Base-by-base conservation (phyloP, 495 filamentous ascomycete genomes). In the Lophium mytilinum region DNA sequence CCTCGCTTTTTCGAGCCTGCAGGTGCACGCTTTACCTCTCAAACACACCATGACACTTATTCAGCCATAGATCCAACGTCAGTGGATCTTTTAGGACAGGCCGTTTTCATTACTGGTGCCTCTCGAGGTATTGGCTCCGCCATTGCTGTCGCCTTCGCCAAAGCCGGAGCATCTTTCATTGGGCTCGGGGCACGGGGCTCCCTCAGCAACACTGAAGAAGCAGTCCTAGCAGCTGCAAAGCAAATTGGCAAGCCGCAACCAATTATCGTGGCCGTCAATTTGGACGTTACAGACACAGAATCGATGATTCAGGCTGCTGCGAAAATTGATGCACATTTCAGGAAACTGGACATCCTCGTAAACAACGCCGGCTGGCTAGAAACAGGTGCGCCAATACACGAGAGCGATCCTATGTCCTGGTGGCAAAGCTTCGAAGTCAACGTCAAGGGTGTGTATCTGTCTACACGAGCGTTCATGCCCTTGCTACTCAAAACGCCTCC, bases 221-320 rank as follows among this genome's bases (percentile, higher is more conserved):
- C n/a, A n/a, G n/a, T n/a, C n/a, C n/a, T n/a, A n/a, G n/a, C n/a
- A n/a, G n/a, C n/a, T n/a, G n/a, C n/a, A n/a, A n/a, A n/a, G n/a
- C n/a, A n/a, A n/a, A n/a, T 19, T 1, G 14, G 14, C 15, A 45
- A 45, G 12, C 6, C 41, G 5, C 6, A 17, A 14, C 77, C 78
- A 0, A 56, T 61, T 9, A 68, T 83, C 1, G 57, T 75, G 3
- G 59, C 67, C n/a, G 11, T 81, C 1, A 37, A 64, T 10, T 53
- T 78, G 4, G 76, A 80, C 57, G 72, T 78, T 15, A 62, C 70
- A 9, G 67, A 69, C 57, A 30, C 24, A 12, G 61, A 66, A 4
- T 69, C 63, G 39, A 72, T 77, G 5, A 68, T 66, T 0, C 53
- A 51, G 1, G 73, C 71, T 0, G 74, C 65, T 1, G 49, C 62